A percentile compares a stretch with the other conserved stretches of the same genome.
Evolutionary conservation across 768 basidiomycete genomes (phyloP).

Genomic region (Leccinum boreale): DNA sequence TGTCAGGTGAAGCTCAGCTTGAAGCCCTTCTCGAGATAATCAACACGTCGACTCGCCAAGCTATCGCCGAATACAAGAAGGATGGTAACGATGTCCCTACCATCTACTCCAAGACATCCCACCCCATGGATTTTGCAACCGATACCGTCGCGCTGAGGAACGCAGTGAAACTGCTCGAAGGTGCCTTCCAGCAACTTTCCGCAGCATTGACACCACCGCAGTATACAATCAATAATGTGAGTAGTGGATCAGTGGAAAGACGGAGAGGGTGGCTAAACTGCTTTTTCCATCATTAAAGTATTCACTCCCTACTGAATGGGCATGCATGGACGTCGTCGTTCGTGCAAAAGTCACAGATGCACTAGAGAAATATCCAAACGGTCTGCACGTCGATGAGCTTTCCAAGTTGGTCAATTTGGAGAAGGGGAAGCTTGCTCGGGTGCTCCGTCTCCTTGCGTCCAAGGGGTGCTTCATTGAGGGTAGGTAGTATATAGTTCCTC

Average conservation of each 20-base stretch:
- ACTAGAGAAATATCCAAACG: neutral
- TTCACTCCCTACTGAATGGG: slow-evolving; percentile 25
- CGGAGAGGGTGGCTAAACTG: neutral
- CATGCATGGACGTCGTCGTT: slow-evolving; percentile 22
- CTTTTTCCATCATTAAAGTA: slow-evolving; percentile 2
- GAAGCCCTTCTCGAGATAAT: slow-evolving; percentile 24
- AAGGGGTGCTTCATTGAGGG: slow-evolving; percentile 33
- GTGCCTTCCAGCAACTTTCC: slow-evolving; percentile 26
- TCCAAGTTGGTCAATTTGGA: neutral
- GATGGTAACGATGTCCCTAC: slow-evolving; percentile 20
- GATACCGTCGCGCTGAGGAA: slow-evolving; percentile 23
- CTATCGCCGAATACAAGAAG: slow-evolving; percentile 26
- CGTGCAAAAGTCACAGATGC: neutral
- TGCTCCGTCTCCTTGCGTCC: slow-evolving; percentile 30
- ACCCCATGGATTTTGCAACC: slow-evolving; percentile 20
- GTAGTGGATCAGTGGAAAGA: neutral
- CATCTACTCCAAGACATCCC: slow-evolving; percentile 18
- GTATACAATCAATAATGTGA: slow-evolving; percentile 22
- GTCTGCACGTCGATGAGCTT: neutral
- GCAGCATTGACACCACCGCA: slow-evolving; percentile 26
- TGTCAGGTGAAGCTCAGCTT: slow-evolving; percentile 18
- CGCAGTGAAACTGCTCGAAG: slow-evolving; percentile 25
- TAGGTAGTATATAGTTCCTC: neutral
- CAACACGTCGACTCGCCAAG: slow-evolving; percentile 24
- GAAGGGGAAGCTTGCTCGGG: slow-evolving; percentile 8